Evolutionary conservation across 2,329 filamentous ascomycete genomes (phyloP), one percentile per base, ranked within the genome.

Genomic region (Periconia sp.): DNA sequence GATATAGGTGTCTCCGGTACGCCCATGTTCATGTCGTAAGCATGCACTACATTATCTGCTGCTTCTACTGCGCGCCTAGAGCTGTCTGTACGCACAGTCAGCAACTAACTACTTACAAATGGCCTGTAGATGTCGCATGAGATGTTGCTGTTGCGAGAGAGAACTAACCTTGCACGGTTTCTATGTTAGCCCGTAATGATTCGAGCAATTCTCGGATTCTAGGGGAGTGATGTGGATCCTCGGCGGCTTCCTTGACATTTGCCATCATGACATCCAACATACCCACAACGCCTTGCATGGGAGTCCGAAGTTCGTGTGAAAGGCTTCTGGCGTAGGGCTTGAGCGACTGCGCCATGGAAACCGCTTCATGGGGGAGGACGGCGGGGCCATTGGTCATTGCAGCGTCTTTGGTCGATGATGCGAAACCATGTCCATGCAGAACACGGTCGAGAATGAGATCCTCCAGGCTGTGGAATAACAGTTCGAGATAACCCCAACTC

Each of bases 221-320:
- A 6, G 79, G 65, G 54, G 83, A 80, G 10, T 74, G 71, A 55
- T 83, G 79, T 37, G 76, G 79, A 56, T 83, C 80, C 58, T 85
- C 81, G 8, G 85, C 80, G 17, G 85, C 84, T 65, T 90, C 87
- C 53, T 87, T 80, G 2, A 90, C 85, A 2, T 85, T 89, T 2
- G 86, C 85, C 72, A 89, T 85, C 85, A 90, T 90, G 55, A 90
- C 85, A 72, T 90, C 87, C 42, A 90, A 74, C 87, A 90, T 90
- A 7, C 87, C 87, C 14, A 90, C 86, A 7, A 90, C 85, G 41
- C 87, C 87, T 70, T 90, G 87, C 86, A 90, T 89, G 1, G 87
- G 87, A 3, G 87, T 90, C 56, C 87, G 79, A 45, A 90, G 71
- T 66, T 90, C 87, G 60, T 90, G 87, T 0, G 87, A 90, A 31